Evolutionary conservation across 345 rosid species (phyloP), one percentile per base, ranked within the genome.

Genomic region (Leavenworthia alabamica): DNA sequence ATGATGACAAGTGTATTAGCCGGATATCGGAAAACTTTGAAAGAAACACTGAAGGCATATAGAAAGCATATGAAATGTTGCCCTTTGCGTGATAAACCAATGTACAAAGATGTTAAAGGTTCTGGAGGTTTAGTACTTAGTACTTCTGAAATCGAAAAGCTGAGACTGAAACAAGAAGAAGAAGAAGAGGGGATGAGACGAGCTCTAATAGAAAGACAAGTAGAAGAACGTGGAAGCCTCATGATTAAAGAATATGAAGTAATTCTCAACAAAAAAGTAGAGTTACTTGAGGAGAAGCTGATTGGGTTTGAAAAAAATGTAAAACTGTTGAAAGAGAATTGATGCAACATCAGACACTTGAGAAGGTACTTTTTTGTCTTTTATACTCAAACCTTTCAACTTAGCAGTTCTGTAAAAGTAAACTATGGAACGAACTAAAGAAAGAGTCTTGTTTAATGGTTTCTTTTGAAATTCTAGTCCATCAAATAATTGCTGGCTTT

Each of bases 51-150:
- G 17, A 71, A 68, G 60, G 76, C 81, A 46, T 84, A 75, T 65
- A 52, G 81, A 9, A 85, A 86, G 29, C 85, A 86, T 28, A 77
- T 82, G 56, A 79, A 77, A 19, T 72, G 70, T 27, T 78, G 61
- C 60, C 76, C 68, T 1, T 67, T 61, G 55, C 79, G 69, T 43
- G 85, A 77, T 48, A 79, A 81, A 48, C 82, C 88, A 3, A 72
- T 84, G 24, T 84, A 89, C 73, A 75, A 71, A 78, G 88, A 86
- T 75, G 81, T 78, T 33, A 56, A 75, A 47, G 88, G 88, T 6
- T 69, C 85, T 45, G 85, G 86, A 8, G 95, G 97, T 55, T 82
- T 84, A 63, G 86, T 83, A 33, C 56, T 89, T 73, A 81, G 86
- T 60, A 42, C 72, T 53, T 37, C 27, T 28, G 97, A 86, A 62